phyloP scores from a whole-genome alignment of 2,329 filamentous ascomycete genomes.

The Lomentospora prolificans region DNA sequence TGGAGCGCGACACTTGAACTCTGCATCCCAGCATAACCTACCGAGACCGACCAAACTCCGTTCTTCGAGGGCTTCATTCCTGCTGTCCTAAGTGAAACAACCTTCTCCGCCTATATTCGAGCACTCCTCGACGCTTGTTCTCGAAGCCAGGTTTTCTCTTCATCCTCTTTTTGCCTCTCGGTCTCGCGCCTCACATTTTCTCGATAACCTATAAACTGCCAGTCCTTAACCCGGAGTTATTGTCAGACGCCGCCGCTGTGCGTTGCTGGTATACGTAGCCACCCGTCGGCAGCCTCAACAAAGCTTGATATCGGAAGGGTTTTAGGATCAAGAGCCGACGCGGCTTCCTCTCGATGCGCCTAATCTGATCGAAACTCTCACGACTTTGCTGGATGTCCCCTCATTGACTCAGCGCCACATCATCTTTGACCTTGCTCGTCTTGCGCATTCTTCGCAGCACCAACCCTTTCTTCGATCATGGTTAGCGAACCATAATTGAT shows the following conservation, averaged over 20 bases:
- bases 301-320: not conserved
- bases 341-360: not conserved
- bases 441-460: not conserved
- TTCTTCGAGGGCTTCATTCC: too few species aligned
- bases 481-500: not conserved
- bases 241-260: not conserved
- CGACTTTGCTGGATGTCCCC: not conserved
- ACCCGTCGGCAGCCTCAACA: not conserved
- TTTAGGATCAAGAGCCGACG: not conserved
- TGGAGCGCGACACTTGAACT: not conserved
- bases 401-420: constrained; percentile 1
- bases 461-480: not conserved
- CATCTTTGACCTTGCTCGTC: not conserved
- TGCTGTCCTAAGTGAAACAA: too few species aligned
- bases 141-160: too few species aligned
- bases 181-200: not conserved
- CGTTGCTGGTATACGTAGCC: constrained; percentile 1
- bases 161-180: not conserved
- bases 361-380: not conserved
- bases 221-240: not conserved
- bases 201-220: not conserved
- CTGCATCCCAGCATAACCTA: not conserved
- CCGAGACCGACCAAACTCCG: not conserved
- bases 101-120: too few species aligned
- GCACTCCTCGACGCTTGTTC: too few species aligned